A percentile compares a stretch with the other conserved stretches of the same genome.
Evolutionary conservation across 176 grass and related monocot genomes (phyloP).

Genomic region (Saccharum officinarum): DNA sequence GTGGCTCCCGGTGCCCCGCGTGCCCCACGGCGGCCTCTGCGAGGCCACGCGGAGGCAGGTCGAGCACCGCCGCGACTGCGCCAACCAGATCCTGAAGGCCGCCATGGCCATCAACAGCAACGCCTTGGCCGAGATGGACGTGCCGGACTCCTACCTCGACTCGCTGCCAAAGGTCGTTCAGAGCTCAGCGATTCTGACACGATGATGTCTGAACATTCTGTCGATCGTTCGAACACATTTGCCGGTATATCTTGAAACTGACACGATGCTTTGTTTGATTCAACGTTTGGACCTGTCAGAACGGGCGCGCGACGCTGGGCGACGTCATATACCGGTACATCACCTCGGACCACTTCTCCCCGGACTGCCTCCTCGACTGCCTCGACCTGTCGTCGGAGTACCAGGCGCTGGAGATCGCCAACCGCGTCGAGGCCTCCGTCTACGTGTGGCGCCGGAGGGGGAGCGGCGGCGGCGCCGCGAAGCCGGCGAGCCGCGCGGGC

Average conservation of each 20-base stretch:
- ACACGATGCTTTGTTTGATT: not conserved
- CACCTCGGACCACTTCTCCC: slow-evolving; percentile 66
- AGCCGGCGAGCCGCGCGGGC: slow-evolving; percentile 18
- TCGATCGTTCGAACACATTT: not conserved
- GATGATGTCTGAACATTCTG: not conserved
- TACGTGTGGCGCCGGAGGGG: slow-evolving; percentile 64
- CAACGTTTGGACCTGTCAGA: slow-evolving; percentile 27
- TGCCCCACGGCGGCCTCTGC: slow-evolving; percentile 57
- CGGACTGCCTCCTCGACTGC: slow-evolving; percentile 68
- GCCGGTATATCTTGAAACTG: not conserved
- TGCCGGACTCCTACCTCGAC: slow-evolving; percentile 78
- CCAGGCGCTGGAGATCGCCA: slow-evolving; percentile 66
- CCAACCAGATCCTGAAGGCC: slow-evolving; percentile 92
- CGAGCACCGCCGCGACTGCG: slow-evolving; percentile 75
- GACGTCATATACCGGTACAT: slow-evolving; percentile 70
- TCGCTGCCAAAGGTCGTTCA: slow-evolving; percentile 74
- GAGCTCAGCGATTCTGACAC: not conserved
- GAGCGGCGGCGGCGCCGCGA: not conserved
- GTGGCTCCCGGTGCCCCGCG: slow-evolving; percentile 88
- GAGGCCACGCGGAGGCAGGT: slow-evolving; percentile 59
- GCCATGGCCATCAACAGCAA: slow-evolving; percentile 91
- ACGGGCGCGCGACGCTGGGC: slow-evolving; percentile 57
- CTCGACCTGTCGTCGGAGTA: slow-evolving; percentile 76
- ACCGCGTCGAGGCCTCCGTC: slow-evolving; percentile 69
- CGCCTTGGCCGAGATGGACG: slow-evolving; percentile 84